A percentile compares a stretch with the other conserved stretches of the same genome.
phyloP scores from a whole-genome alignment of 2,329 filamentous ascomycete species.

The Fusarium sp. region DNA sequence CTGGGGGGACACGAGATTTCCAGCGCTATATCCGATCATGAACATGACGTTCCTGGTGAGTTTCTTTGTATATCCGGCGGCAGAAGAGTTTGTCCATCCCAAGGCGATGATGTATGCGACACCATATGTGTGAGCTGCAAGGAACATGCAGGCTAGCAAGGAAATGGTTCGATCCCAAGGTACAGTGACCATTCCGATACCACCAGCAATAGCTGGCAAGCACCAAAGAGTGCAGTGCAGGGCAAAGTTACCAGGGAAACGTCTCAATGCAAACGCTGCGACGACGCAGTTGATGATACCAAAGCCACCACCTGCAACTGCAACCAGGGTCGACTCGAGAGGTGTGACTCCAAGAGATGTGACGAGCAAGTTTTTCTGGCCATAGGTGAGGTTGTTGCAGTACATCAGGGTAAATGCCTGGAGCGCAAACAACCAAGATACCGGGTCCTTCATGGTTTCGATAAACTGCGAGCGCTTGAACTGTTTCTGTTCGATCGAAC shows the following conservation, averaged over 20 bases:
- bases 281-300: conserved; percentile 48
- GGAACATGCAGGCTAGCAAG: conserved; percentile 40
- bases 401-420: conserved; percentile 51
- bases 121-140: conserved; percentile 51
- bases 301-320: conserved; percentile 53
- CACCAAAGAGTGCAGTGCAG: conserved; percentile 46
- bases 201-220: conserved; percentile 41
- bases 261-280: conserved; percentile 46
- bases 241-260: conserved; percentile 48
- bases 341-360: conserved; percentile 51
- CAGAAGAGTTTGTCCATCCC: conserved; percentile 53
- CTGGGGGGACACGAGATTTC: conserved; percentile 53
- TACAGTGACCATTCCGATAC: conserved; percentile 45
- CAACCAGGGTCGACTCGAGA: conserved; percentile 55
- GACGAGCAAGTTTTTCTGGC: conserved; percentile 54
- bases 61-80: conserved; percentile 58
- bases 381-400: conserved; percentile 55
- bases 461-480: conserved; percentile 49
- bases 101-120: conserved; percentile 47
- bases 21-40: conserved; percentile 52
- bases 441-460: conserved; percentile 46
- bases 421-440: conserved; percentile 49
- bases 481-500: conserved; percentile 54
- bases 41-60: conserved; percentile 56
- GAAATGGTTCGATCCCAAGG: conserved; percentile 40